Conservation (phyloP, 805 yeast species). For the Candida vartiovaarae region DNA sequence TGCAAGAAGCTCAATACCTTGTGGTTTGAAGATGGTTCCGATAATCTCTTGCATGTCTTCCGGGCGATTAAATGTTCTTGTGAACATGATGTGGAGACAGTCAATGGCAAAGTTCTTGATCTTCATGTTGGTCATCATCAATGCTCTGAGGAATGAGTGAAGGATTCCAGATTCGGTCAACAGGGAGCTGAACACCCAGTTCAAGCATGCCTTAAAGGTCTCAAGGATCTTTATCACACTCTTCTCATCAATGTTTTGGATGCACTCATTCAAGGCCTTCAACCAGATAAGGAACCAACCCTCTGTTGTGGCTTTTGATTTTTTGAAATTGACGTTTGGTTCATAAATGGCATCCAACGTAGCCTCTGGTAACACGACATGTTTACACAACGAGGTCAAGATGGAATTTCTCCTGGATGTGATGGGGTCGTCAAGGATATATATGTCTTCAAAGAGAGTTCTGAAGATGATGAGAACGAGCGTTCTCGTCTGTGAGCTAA, state of each 20-base stretch:
- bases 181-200: slow-evolving; percentile 82
- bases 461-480: slow-evolving; percentile 71
- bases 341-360: slow-evolving; percentile 60
- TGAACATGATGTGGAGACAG: slow-evolving; percentile 81
- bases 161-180: slow-evolving; percentile 62
- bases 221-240: slow-evolving; percentile 64
- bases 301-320: slow-evolving; percentile 59
- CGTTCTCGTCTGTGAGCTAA: slow-evolving; percentile 59
- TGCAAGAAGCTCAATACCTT: slow-evolving; percentile 65
- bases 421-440: slow-evolving; percentile 83
- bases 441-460: slow-evolving; percentile 88
- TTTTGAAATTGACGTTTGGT: slow-evolving; percentile 52
- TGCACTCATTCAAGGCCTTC: slow-evolving; percentile 40
- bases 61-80: slow-evolving; percentile 59
- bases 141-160: slow-evolving; percentile 51
- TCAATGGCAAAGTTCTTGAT: slow-evolving; percentile 83
- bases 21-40: slow-evolving; percentile 66
- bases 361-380: slow-evolving; percentile 67
- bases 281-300: slow-evolving; percentile 90
- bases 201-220: slow-evolving; percentile 81
- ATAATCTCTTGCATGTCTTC: slow-evolving; percentile 73
- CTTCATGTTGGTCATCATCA: slow-evolving; percentile 52
- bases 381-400: slow-evolving; percentile 75
- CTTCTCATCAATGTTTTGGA: slow-evolving; percentile 33
- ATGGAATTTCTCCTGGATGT: slow-evolving; percentile 76